Evolutionary conservation across 2,329 filamentous ascomycete genomes (phyloP), one percentile per base, ranked within the genome.

Genomic region (Cadophora malorum): DNA sequence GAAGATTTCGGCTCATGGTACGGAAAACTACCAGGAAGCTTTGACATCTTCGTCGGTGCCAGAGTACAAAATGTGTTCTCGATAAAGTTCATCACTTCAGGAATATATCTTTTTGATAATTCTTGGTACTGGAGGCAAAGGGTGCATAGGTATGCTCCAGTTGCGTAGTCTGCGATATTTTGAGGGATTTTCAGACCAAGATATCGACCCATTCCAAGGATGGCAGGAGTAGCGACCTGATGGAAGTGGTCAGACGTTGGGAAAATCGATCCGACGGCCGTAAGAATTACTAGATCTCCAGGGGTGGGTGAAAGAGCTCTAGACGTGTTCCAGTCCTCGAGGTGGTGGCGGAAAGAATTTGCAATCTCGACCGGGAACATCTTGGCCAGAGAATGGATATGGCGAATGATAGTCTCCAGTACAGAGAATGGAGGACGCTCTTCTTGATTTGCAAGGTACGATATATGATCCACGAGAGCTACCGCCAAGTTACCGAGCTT

Each of bases 161-260:
- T 89, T 3, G 88, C 86, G 69, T 92, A 86, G 72, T 96, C 91
- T 8, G 84, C 81, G 4, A 93, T 79, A 8, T 81, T 83, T 53
- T 87, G 83, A 0, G 93, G 89, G 0, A 90, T 84, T 66, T 89
- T 93, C 74, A 97, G 89, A 1, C 91, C 93, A 31, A 99, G 85
- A 79, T 92, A 97, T 65, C 93, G 88, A 14, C 87, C 87, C 79
- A 98, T 92, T n/a, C 90, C 86, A 5, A 97, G 87, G 80, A 93
- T 91, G 0, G 95, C 91, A 1, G 96, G 96, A 1, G 96, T 99
- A 50, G 93, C 91, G 45, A 98, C 93, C 74, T 96, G 91, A 76
- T 99, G 96, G 80, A 98, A 99, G 80, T 98, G 94, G 79, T 99
- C 96, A 0, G 94, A 97, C 0, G 96, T 97, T 4, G 96, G 94